Evolutionary conservation across 176 grass and related monocot genomes (phyloP).

Genomic region (Eragrostis nindensis): DNA sequence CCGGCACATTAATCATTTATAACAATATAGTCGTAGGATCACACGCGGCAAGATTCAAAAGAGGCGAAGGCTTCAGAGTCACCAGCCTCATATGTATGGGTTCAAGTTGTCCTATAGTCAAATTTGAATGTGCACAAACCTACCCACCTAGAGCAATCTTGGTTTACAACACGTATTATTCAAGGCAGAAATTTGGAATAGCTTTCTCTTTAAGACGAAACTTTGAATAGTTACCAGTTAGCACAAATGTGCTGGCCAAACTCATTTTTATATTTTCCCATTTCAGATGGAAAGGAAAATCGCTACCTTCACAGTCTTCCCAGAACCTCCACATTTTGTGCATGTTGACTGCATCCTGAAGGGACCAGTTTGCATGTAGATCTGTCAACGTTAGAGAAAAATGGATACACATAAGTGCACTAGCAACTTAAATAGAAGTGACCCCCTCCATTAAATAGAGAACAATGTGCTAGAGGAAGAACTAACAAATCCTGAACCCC

Average conservation of each 20-base stretch:
- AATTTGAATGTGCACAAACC: not conserved
- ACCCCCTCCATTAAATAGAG: not conserved
- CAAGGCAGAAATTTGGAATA: not conserved
- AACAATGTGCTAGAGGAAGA: not conserved
- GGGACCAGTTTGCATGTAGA: conserved; percentile 79
- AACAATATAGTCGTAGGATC: not conserved
- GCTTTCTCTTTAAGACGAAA: not conserved
- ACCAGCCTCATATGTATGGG: not conserved
- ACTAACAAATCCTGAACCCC: conserved; percentile 88
- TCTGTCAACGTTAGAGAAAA: conserved; percentile 50
- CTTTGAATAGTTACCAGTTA: not conserved
- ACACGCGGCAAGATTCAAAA: conserved; percentile 3
- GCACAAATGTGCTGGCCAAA: not conserved
- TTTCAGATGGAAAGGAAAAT: conserved; percentile 1
- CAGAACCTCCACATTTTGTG: conserved; percentile 81
- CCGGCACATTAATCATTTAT: conserved; percentile 3
- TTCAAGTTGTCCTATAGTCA: not conserved
- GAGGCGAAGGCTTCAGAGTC: not conserved
- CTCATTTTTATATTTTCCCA: not conserved
- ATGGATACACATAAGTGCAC: conserved; percentile 12
- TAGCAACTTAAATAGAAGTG: conserved; percentile 9
- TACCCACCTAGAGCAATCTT: not conserved
- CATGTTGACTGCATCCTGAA: conserved; percentile 88
- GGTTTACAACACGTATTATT: not conserved
- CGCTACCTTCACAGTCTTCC: conserved; percentile 79